These are phyloP conservation scores for Scheffersomyces stambukii DNA, from an alignment of 1,139 yeast species.

Conservation along the genomic window DNA sequence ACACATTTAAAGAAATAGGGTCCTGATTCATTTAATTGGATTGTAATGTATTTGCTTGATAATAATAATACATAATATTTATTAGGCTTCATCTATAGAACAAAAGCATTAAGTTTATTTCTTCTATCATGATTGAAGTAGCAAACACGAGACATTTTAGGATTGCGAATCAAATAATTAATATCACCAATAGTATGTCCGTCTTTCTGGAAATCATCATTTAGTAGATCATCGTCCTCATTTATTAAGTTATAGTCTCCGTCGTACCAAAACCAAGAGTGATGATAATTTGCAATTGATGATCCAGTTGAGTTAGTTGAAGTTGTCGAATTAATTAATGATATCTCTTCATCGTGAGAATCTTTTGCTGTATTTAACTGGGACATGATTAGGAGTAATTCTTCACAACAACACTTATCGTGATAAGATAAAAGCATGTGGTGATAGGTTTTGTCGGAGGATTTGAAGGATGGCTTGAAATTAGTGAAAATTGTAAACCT, in stretches of 20 bases:
- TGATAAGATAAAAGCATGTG: slow-evolving; percentile 25
- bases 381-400: slow-evolving; percentile 20
- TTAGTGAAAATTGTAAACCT: slow-evolving; percentile 21
- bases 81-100: slow-evolving; percentile 3
- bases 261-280: slow-evolving; percentile 39
- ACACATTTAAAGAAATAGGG: slow-evolving; percentile 44
- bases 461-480: slow-evolving; percentile 5
- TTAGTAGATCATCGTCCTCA: slow-evolving; percentile 21
- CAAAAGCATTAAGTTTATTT: slow-evolving; percentile 7
- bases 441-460: slow-evolving; percentile 22
- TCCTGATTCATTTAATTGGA: neutral
- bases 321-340: slow-evolving; percentile 2
- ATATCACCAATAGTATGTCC: slow-evolving; percentile 7
- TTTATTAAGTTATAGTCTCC: slow-evolving; percentile 26
- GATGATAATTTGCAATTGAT: slow-evolving; percentile 8
- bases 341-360: neutral
- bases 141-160: slow-evolving; percentile 6
- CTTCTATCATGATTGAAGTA: slow-evolving; percentile 7
- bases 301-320: slow-evolving; percentile 2
- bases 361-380: slow-evolving; percentile 13
- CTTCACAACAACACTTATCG: slow-evolving; percentile 24
- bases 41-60: too few species aligned
- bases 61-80: slow-evolving; percentile 1
- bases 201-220: slow-evolving; percentile 5
- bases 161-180: slow-evolving; percentile 5